Conservation (phyloP, 1,284 basidiomycete species). For the Papiliotrema laurentii region DNA sequence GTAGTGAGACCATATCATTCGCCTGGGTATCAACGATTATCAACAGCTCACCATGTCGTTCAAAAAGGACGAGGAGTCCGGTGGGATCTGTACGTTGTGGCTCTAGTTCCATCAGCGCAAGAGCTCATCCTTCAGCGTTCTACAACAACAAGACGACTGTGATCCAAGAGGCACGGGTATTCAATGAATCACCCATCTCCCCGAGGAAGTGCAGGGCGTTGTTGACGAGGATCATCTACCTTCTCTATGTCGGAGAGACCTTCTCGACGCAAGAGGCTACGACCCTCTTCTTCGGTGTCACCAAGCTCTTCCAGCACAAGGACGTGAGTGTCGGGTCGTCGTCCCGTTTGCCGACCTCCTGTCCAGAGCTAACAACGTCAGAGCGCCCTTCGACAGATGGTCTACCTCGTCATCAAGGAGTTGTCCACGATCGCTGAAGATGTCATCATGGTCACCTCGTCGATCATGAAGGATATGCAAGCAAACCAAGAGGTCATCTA, state of each 20-base stretch:
- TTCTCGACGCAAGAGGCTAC: conserved; percentile 96
- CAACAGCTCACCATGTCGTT: conserved; percentile 54
- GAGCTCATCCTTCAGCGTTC: conserved; percentile 34
- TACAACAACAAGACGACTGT: conserved; percentile 89
- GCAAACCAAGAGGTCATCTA: conserved; percentile 98
- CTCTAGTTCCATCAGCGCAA: background rate
- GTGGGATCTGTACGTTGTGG: conserved; percentile 49
- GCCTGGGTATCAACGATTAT: background rate
- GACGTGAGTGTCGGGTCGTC: conserved; percentile 64
- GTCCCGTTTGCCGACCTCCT: background rate
- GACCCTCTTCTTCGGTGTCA: conserved; percentile 96
- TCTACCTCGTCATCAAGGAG: conserved; percentile 98
- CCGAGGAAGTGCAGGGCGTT: conserved; percentile 94
- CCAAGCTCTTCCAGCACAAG: conserved; percentile 98
- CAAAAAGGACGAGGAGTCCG: conserved; percentile 89
- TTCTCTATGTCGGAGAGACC: conserved; percentile 93
- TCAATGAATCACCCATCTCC: conserved; percentile 98
- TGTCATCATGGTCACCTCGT: conserved; percentile 99
- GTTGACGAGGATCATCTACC: conserved; percentile 92
- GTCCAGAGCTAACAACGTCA: conserved; percentile 39
- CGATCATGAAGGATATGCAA: conserved; percentile 99
- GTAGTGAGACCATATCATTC: background rate
- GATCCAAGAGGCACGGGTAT: conserved; percentile 95
- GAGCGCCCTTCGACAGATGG: conserved; percentile 95
- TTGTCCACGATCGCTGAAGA: conserved; percentile 93